Base-by-base conservation (phyloP, 2,329 filamentous ascomycete genomes). In the Aspergillus aculeatus region DNA sequence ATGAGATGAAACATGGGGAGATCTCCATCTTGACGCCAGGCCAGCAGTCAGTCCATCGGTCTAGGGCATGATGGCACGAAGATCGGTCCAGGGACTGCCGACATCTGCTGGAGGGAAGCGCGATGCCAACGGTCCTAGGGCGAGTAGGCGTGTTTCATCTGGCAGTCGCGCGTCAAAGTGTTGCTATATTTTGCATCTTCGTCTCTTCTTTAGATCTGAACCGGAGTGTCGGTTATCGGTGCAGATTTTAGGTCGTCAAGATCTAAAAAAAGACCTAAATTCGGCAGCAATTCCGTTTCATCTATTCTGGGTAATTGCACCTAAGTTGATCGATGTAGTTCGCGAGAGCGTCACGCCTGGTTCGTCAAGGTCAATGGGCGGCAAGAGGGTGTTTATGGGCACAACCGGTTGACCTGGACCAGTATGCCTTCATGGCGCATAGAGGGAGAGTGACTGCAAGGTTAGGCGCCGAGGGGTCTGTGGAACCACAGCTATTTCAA, bases 161-260 rank as follows among this genome's bases (percentile, higher is more conserved):
- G 56, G 68, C 66, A 70, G 69, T 75, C 74, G 73, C 73, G 74
- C 73, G 74, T 73, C 65, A 75, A 75, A 61, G 56, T 70, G 73
- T 73, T 75, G 65, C 74, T 77, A 76, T 73, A 74, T 71, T 74
- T 74, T 73, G 73, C 74, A 73, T 68, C 65, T 65, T 63, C 62
- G 61, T 61, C 62, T 58, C 54, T 66, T 71, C 69, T 68, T 71
- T 69, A 72, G 66, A 69, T 60, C 58, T 58, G 50, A 61, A 58
- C 44, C 54, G 63, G 60, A 58, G 58, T 63, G 53, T 56, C 47
- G 54, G 59, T 58, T 48, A 56, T 68, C 26, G 52, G 55, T 63
- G 23, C 57, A 62, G 61, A 62, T 70, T n/a, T 11, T 66, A 68
- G 62, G 59, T 59, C 63, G 61, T 66, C 64, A 66, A 69, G 57